Base-by-base conservation (phyloP, 371 early-diverging fungal species). In the Thermomucor indicae-seudaticae region DNA sequence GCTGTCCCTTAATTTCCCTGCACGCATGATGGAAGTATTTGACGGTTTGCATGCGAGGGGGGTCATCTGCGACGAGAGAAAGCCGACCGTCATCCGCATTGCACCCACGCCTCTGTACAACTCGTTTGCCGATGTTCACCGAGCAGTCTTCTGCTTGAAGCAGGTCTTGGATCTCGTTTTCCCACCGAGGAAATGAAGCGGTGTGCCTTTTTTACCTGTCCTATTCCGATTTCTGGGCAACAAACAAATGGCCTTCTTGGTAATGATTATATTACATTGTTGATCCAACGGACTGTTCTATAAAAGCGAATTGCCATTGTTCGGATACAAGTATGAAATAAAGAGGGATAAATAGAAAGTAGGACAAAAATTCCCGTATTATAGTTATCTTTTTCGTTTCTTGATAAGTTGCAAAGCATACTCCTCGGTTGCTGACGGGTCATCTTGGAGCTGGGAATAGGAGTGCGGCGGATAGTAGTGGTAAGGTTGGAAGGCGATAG, bases 31-130 rank as follows among this genome's bases (percentile, higher is more conserved):
- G 43, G 72, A 77, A 11, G 78, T 86, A 6, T 81, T 82, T 70
- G 63, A 67, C 1, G 68, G 58, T 0, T 66, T 96, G 47, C 74
- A 78, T 43, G 60, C 64, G 1, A 69, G 68, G 3, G 97, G 92
- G 3, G 83, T 95, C 2, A 78, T 96, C 35, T 82, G 85, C 24
- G 98, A 98, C 60, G 91, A 93, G 54, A 78, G 98, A 35, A 84
- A 89, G 60, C 97, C 97, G 0, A 86, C 95, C 62, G 91, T 91
- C 30, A 93, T 98, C 54, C 81, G 98, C 34, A 71, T 97, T 24
- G 91, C 94, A 6, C 97, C 97, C 5, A 78, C 82, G 3, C 93
- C 97, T 5, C 71, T 97, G 27, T 96, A 96, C 65, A 91, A 91
- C 64, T 80, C 84, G 3, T 97, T 90, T 66, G 66, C 58, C 40